A percentile compares a stretch with the other conserved stretches of the same genome.
These are phyloP conservation scores for Apiospora kogelbergensis DNA, from an alignment of 2,329 filamentous ascomycete species.

Conservation along the genomic window DNA sequence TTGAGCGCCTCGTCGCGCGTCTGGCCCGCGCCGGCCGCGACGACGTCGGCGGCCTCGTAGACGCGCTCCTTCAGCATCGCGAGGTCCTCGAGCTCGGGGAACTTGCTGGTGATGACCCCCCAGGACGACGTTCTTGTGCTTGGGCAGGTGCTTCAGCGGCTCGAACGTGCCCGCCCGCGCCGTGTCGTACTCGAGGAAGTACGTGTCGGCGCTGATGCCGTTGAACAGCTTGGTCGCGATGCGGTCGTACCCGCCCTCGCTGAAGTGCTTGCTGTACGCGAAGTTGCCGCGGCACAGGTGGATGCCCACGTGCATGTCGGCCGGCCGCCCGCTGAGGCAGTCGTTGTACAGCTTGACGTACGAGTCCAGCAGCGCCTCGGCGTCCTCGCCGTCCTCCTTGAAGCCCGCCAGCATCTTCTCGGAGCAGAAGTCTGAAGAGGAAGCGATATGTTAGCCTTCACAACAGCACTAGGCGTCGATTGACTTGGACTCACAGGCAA, in stretches of 20 bases:
- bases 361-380: constrained; percentile 67
- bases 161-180: constrained; percentile 64
- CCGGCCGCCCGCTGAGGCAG: constrained; percentile 60
- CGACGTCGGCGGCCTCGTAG: constrained; percentile 62
- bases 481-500: constrained; percentile 55
- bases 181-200: constrained; percentile 70
- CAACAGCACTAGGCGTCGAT: not conserved
- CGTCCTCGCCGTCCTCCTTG: constrained; percentile 67
- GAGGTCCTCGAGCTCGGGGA: constrained; percentile 61
- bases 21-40: constrained; percentile 66
- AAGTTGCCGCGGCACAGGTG: constrained; percentile 74
- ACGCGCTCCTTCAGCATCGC: constrained; percentile 60
- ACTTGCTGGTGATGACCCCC: constrained; percentile 64
- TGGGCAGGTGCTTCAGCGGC: constrained; percentile 60
- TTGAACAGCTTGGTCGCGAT: constrained; percentile 67
- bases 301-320: constrained; percentile 74
- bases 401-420: constrained; percentile 73
- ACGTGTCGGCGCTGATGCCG: constrained; percentile 63
- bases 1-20: constrained; percentile 66
- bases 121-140: constrained; percentile 62
- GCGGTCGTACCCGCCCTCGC: constrained; percentile 65
- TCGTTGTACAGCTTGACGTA: constrained; percentile 80
- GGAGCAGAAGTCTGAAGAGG: constrained; percentile 65
- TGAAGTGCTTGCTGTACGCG: constrained; percentile 65
- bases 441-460: not conserved